These are phyloP conservation scores for Claviceps lovelessii DNA, from an alignment of 2,329 filamentous ascomycete species.

Conservation along the genomic window DNA sequence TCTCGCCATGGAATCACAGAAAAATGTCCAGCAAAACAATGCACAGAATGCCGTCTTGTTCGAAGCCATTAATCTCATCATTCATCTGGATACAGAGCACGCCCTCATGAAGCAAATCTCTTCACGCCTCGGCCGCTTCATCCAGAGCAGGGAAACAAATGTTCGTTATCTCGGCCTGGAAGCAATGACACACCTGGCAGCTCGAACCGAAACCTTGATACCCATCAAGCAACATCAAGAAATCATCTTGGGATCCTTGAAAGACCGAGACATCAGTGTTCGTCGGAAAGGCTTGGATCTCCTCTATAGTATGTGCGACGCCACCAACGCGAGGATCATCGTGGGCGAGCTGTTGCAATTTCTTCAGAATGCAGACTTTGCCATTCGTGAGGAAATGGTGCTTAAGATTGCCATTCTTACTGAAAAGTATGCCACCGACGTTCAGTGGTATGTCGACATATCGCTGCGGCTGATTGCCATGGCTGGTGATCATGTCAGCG, in stretches of 20 bases:
- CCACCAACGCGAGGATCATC: constrained; percentile 83
- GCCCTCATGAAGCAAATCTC: constrained; percentile 95
- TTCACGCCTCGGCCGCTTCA: constrained; percentile 78
- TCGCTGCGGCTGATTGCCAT: constrained; percentile 87
- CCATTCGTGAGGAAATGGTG: constrained; percentile 97
- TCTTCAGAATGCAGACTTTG: constrained; percentile 91
- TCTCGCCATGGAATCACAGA: constrained; percentile 79
- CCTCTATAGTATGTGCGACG: constrained; percentile 98
- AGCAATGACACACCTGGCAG: constrained; percentile 95
- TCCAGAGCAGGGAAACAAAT: constrained; percentile 92
- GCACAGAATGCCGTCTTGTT: constrained; percentile 96
- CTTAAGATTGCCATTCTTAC: constrained; percentile 96
- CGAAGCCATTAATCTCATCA: constrained; percentile 96
- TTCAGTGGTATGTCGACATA: constrained; percentile 99
- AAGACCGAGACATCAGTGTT: constrained; percentile 94
- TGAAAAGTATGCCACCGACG: constrained; percentile 95
- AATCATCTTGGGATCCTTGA: constrained; percentile 85
- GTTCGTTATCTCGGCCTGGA: constrained; percentile 91
- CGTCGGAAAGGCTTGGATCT: constrained; percentile 89
- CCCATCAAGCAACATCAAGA: constrained; percentile 97
- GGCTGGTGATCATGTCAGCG: constrained; percentile 95
- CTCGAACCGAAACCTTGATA: constrained; percentile 81
- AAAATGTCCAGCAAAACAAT: constrained; percentile 99
- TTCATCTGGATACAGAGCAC: constrained; percentile 90
- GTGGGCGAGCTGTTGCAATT: constrained; percentile 89